phyloP scores from a whole-genome alignment of 2,329 filamentous ascomycete species.

The Verticillium zaregamsianum region DNA sequence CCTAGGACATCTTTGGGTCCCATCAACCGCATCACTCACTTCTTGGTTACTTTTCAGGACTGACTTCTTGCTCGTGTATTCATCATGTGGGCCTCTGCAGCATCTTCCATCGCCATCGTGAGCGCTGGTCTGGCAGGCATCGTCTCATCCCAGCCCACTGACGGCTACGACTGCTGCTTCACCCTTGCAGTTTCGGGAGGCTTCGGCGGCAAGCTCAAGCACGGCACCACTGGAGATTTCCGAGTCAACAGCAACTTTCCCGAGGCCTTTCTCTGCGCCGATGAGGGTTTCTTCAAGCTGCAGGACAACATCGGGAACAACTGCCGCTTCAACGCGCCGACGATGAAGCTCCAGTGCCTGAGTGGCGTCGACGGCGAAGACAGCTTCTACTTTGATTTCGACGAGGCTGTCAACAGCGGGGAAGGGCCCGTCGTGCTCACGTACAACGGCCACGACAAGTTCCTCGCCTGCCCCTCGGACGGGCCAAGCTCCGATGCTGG shows the following conservation, averaged over 20 bases:
- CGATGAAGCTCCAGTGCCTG: conserved; percentile 2
- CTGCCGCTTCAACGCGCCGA: not conserved
- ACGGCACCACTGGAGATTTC: conserved; percentile 1
- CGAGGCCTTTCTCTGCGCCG: not conserved
- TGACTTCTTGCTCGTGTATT: conserved; percentile 1
- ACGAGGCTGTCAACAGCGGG: not conserved
- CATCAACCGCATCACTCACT: not conserved
- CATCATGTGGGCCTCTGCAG: not conserved
- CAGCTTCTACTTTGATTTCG: not conserved
- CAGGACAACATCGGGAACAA: not conserved
- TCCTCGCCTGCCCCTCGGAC: not conserved
- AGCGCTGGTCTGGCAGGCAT: not conserved
- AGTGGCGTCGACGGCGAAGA: not conserved
- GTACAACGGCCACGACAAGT: not conserved
- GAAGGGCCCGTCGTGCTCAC: not conserved
- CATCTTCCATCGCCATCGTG: not conserved
- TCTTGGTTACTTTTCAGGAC: not conserved
- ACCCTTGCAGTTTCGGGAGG: not conserved
- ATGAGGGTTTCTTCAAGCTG: not conserved
- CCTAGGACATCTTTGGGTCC: not conserved
- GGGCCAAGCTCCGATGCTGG: not conserved
- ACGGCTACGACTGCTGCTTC: not conserved
- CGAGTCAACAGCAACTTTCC: not conserved
- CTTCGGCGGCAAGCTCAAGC: not conserved
- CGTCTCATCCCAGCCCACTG: not conserved